Base-by-base conservation (phyloP, 2,329 filamentous ascomycete genomes). In the Pyrenophora teres region DNA sequence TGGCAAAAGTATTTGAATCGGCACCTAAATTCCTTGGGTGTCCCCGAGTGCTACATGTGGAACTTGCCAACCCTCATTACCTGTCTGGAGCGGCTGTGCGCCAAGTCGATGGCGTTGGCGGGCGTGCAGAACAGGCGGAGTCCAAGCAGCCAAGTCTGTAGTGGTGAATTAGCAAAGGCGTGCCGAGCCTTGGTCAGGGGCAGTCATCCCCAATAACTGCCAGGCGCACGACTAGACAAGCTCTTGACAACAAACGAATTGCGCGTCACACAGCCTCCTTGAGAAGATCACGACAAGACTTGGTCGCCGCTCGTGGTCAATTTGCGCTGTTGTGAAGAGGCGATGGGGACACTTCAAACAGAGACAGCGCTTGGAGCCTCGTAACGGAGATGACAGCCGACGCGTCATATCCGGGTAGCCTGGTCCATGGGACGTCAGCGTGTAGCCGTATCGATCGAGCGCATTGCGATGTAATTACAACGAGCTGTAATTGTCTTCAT, bases 181-280 rank as follows among this genome's bases (percentile, higher is more conserved):
- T 57, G 68, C 67, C 68, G 41, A 71, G 67, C 49, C 68, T 70
- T 72, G 68, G 68, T 65, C 60, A 69, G 68, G 69, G 69, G 67
- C 46, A 57, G 31, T 12, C 23, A 18, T 42, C 44, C 33, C 52
- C 50, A 57, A 60, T 59, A 31, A 60, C 42, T 60, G 58, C 52
- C 52, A 50, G 56, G 44, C 43, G 47, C 40, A 40, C 36, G 15
- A 27, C 44, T 42, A 18, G 44, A 44, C 36, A 32, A 52, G 38
- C 18, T 41, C 46, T 41, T 44, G 47, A 53, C 40, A 30, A 36
- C 50, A 36, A 49, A 40, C 19, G 33, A 44, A 53, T 53, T 53
- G 50, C 50, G 50, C 46, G 50, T 53, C 50, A 38, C 50, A 50
- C 50, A 53, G 50, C 50, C 50, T 45, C 50, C 31, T 40, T 50